Percentiles rank a stretch among this genome's conserved stretches.
phyloP scores from a whole-genome alignment of 2,329 filamentous ascomycete species.

The Penicillium sp. region DNA sequence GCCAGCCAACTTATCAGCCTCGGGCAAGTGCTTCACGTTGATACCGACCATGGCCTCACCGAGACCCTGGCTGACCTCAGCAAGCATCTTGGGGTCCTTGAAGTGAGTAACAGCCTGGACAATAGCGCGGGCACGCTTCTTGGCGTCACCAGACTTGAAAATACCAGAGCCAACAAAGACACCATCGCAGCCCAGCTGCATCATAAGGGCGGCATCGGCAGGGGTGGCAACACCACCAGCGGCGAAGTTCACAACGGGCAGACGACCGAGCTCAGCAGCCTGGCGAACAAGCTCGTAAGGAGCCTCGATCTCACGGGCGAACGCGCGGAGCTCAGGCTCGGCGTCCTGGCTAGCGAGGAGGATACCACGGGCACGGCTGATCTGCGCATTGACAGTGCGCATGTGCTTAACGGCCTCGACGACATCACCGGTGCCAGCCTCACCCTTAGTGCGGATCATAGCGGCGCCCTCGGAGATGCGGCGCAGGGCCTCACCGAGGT shows the following conservation, averaged over 20 bases:
- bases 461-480: constrained; percentile 90
- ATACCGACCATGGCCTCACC: constrained; percentile 99
- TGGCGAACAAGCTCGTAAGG: constrained; percentile 79
- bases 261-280: constrained; percentile 79
- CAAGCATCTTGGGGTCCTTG: constrained; percentile 79
- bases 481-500: constrained; percentile 88
- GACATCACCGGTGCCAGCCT: constrained; percentile 95
- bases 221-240: constrained; percentile 99
- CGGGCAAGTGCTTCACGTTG: constrained; percentile 75
- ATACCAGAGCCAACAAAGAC: constrained; percentile 97
- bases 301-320: constrained; percentile 78
- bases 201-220: constrained; percentile 95
- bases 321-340: constrained; percentile 72
- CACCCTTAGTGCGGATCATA: constrained; percentile 98
- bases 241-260: constrained; percentile 97
- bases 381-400: constrained; percentile 82
- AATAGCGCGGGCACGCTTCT: constrained; percentile 88
- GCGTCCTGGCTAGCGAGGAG: constrained; percentile 41
- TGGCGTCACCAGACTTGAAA: constrained; percentile 92
- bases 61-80: constrained; percentile 80
- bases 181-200: constrained; percentile 97
- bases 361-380: constrained; percentile 67
- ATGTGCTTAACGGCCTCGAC: constrained; percentile 97
- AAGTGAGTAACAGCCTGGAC: constrained; percentile 92
- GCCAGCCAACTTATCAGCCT: constrained; percentile 77